Base-by-base conservation (phyloP, 2,329 filamentous ascomycete species). In the Diaporthe velutina region DNA sequence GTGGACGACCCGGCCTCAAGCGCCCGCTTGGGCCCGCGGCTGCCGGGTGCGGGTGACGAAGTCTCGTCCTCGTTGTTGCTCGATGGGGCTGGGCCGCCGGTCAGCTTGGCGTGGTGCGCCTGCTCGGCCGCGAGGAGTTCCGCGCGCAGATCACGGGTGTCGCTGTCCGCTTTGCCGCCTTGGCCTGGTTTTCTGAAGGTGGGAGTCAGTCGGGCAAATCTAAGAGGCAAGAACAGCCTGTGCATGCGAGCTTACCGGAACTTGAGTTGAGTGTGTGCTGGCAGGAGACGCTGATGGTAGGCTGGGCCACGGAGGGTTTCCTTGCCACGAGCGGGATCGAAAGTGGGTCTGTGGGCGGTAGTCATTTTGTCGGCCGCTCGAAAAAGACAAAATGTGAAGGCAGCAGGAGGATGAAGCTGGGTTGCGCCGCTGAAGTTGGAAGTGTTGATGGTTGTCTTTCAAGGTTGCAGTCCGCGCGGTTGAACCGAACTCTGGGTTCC, bases 281-380 rank as follows among this genome's bases (percentile, higher is more conserved):
- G 96, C 19, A 98, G 92, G 22, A 98, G 93, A 80, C 97, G 94
- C 85, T 98, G 96, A 83, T 99, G 97, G 87, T 98, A 98, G 79
- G 95, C 96, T 67, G 95, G 94, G 64, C 97, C 97, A 80, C 95
- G 93, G 75, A 95, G 93, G 80, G 96, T 95, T 85, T 99, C 97
- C 88, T 98, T 98, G 83, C 97, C 97, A 82, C 93, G 92, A 55
- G 96, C 96, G 78, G 97, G 97, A 83, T 99, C 97, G 82, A 99
- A 99, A 0, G 97, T 99, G 73, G 97, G 97, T 86, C 97, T 94
- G 79, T 93, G 91, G 55, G 91, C 91, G 85, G 88, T 90, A 78
- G 91, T 93, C 91, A 93, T 93, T n/a, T 79, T 83, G 76, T 15
- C 45, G 40, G 33, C 15, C n/a, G 64, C 19, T 7, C 5, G 22